Evolutionary conservation across 2,329 filamentous ascomycete genomes (phyloP).

Genomic region (Aurifilum marmelostoma): DNA sequence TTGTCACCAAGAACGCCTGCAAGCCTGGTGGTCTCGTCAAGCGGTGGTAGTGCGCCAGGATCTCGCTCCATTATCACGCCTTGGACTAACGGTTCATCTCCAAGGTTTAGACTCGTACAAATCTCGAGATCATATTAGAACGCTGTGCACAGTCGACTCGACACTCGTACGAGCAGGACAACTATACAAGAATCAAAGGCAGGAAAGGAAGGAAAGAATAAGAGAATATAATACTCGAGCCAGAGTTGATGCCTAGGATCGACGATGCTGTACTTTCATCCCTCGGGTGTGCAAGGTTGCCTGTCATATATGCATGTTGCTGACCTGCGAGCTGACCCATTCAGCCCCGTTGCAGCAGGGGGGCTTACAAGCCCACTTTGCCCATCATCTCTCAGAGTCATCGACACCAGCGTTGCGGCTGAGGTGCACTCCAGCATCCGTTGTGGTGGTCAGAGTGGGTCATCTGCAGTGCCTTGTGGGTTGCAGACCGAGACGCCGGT

Average conservation of each 20-base stretch:
- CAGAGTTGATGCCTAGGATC: constrained; percentile 2
- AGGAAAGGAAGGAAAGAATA: background rate
- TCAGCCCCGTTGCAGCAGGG: constrained; percentile 3
- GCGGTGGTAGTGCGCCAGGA: constrained; percentile 8
- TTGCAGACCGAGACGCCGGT: background rate
- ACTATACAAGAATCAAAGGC: background rate
- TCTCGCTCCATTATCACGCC: constrained; percentile 13
- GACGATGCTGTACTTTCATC: background rate
- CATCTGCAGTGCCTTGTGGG: background rate
- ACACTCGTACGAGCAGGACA: background rate
- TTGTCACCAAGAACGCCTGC: constrained; percentile 18
- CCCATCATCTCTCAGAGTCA: background rate
- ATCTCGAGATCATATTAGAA: background rate
- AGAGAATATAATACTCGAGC: background rate
- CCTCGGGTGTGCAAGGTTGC: background rate
- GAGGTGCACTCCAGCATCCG: background rate
- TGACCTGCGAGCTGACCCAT: background rate
- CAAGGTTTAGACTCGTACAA: background rate
- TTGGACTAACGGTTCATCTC: background rate
- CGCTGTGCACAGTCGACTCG: background rate
- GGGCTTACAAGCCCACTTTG: constrained; percentile 11
- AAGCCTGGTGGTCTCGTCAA: constrained; percentile 19
- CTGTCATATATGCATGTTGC: background rate
- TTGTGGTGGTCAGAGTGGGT: constrained; percentile 16
- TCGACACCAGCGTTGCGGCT: background rate